Conservation (phyloP, 345 rosid genomes). For the Iberis pinnata region DNA sequence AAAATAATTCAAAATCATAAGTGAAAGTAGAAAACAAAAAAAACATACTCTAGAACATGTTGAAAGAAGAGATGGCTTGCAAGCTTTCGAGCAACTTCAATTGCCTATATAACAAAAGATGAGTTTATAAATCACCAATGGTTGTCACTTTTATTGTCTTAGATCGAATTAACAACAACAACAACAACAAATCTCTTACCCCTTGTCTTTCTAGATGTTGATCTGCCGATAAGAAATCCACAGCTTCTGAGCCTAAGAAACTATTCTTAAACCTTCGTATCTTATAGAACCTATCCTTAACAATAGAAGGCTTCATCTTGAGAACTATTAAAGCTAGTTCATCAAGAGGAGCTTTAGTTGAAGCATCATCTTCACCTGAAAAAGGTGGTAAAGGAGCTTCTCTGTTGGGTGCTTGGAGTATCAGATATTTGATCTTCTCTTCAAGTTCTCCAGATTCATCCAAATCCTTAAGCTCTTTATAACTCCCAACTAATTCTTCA, state of each 20-base stretch:
- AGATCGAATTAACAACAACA: no score
- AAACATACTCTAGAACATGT: conserved; percentile 64
- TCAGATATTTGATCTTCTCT: conserved; percentile 56
- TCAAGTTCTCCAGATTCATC: conserved; percentile 60
- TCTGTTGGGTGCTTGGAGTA: conserved; percentile 44
- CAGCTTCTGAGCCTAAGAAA: conserved; percentile 79
- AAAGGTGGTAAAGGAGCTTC: conserved; percentile 80
- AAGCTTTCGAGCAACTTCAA: conserved; percentile 76
- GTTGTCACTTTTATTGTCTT: no score
- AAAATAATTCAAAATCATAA: no score
- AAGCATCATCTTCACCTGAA: conserved; percentile 80
- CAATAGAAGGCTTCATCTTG: conserved; percentile 63
- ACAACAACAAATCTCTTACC: no score
- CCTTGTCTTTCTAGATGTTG: conserved; percentile 66
- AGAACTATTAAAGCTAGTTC: conserved; percentile 68
- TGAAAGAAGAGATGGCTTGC: conserved; percentile 64
- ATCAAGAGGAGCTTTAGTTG: conserved; percentile 54
- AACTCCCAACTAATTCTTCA: conserved; percentile 57
- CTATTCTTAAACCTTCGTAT: conserved; percentile 62
- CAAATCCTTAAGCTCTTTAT: conserved; percentile 47
- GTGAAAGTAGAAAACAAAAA: no score
- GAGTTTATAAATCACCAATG: background rate
- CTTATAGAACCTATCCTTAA: conserved; percentile 70
- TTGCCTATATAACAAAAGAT: conserved; percentile 39
- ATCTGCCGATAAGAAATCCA: conserved; percentile 58